Evolutionary conservation across 805 yeast genomes (phyloP).

Genomic region (Nakazawaea peltata): DNA sequence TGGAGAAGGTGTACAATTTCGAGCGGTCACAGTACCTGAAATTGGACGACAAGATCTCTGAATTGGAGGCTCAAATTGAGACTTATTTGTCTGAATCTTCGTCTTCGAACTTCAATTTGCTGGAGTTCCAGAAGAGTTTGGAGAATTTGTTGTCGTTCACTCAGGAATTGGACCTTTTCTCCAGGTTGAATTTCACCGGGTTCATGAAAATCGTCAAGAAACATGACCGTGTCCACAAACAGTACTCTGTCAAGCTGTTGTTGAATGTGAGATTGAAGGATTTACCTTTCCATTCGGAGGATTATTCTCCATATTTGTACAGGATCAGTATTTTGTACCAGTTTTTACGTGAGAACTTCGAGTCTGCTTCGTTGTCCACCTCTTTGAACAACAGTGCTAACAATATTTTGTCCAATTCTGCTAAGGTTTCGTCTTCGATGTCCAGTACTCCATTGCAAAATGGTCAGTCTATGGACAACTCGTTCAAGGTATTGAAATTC

Average conservation of each 20-base stretch:
- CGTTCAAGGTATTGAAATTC: conserved; percentile 66
- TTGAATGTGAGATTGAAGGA: conserved; percentile 80
- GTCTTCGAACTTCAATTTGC: conserved; percentile 1
- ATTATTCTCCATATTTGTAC: conserved; percentile 84
- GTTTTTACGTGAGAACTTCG: conserved; percentile 62
- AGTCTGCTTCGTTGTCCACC: conserved; percentile 19
- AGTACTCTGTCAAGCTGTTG: conserved; percentile 84
- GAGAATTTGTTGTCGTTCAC: conserved; percentile 72
- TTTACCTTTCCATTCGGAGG: conserved; percentile 90
- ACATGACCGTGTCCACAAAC: conserved; percentile 85
- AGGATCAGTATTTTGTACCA: conserved; percentile 77
- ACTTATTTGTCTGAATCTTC: conserved; percentile 19
- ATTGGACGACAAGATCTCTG: conserved; percentile 55
- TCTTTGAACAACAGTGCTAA: conserved; percentile 38
- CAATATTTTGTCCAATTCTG: conserved; percentile 34
- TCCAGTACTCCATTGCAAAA: conserved; percentile 8
- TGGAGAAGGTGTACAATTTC: conserved; percentile 72
- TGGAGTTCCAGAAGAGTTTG: conserved; percentile 51
- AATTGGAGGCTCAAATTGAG: conserved; percentile 54
- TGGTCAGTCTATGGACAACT: conserved; percentile 13
- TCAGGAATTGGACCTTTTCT: conserved; percentile 81
- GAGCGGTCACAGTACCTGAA: conserved; percentile 61
- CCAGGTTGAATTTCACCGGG: conserved; percentile 90
- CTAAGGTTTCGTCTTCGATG: conserved; percentile 24
- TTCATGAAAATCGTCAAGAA: conserved; percentile 91